Evolutionary conservation across 176 grass and related monocot genomes (phyloP), one percentile per base, ranked within the genome.

Genomic region (Tuctoria greenei): DNA sequence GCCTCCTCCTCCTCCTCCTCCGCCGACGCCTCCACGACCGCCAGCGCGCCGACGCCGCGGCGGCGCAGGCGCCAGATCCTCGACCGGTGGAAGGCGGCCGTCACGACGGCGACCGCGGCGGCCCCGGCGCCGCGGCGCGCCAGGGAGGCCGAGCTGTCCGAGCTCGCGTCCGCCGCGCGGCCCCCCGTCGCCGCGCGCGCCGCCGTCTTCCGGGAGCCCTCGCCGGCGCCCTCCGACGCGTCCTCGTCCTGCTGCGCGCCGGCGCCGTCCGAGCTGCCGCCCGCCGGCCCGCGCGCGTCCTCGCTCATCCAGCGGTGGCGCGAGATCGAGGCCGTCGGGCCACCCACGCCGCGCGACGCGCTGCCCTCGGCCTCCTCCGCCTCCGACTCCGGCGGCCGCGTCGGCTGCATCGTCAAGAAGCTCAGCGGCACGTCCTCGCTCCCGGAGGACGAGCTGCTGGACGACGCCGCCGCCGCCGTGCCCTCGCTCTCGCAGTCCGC

Each of bases 241-340:
- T 93, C 88, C 2, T 69, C 80, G 0, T n/a, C 60, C 18, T 16
- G 59, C 15, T 4, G 40, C 52, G 14, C 20, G 21, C 15, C 50
- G 24, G 14, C 54, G 3, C 36, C 64, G 5, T 13, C 67, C 61
- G 77, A 96, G 7, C 66, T 83, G 21, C 86, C 79, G 1, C 79
- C 80, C 10, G 21, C 80, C 21, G 93, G 83, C 9, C 88, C 88
- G n/a, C 91, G 95, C 0, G 91, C 95, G 8, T 94, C 95, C 0
- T 98, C 95, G 60, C 76, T 98, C 61, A 98, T 98, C 51, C 95
- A 98, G 79, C 93, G 88, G 40, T 98, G 95, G 95, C 81, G 95
- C 75, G 95, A 92, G 80, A 72, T 98, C 58, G 95, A 98, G 89
- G 89, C 88, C 8, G 84, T 81, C 31, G 73, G 75, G 0, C 79